phyloP scores from a whole-genome alignment of 306 rosid species.

The Castanea crenata region DNA sequence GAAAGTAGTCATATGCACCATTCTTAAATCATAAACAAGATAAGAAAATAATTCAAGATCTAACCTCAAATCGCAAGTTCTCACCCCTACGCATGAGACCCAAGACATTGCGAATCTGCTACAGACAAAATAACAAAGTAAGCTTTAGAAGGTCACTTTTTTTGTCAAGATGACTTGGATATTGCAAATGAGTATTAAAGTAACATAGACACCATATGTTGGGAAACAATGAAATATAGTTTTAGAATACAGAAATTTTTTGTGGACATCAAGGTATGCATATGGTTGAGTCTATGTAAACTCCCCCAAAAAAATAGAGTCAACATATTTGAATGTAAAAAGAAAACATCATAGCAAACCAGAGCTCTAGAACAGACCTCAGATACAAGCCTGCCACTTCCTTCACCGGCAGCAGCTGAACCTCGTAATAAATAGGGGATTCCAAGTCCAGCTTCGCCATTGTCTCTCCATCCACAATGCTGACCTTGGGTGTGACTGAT shows the following conservation, averaged over 20 bases:
- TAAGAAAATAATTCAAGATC: conserved; percentile 18
- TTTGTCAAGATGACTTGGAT: neutral
- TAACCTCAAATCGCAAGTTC: conserved; percentile 83
- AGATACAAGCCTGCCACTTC: conserved; percentile 80
- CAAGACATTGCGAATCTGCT: conserved; percentile 88
- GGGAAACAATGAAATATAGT: neutral
- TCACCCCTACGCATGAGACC: conserved; percentile 93
- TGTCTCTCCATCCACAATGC: conserved; percentile 76
- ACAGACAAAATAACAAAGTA: conserved; percentile 25
- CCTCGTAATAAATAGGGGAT: conserved; percentile 71
- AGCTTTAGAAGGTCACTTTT: conserved; percentile 20
- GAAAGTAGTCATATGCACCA: neutral
- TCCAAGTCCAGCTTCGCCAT: conserved; percentile 61
- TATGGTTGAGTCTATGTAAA: neutral
- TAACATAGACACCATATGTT: neutral
- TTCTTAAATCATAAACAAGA: neutral
- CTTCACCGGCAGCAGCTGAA: conserved; percentile 67
- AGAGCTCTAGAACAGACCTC: conserved; percentile 64
- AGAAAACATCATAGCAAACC: conserved; percentile 7
- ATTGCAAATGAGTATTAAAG: neutral
- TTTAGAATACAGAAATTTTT: neutral
- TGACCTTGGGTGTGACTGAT: conserved; percentile 52
- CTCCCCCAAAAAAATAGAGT: neutral
- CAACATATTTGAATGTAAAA: neutral
- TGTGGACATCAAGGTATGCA: neutral